phyloP scores from a whole-genome alignment of 495 filamentous ascomycete species.

The Rhizodiscina lignyota region DNA sequence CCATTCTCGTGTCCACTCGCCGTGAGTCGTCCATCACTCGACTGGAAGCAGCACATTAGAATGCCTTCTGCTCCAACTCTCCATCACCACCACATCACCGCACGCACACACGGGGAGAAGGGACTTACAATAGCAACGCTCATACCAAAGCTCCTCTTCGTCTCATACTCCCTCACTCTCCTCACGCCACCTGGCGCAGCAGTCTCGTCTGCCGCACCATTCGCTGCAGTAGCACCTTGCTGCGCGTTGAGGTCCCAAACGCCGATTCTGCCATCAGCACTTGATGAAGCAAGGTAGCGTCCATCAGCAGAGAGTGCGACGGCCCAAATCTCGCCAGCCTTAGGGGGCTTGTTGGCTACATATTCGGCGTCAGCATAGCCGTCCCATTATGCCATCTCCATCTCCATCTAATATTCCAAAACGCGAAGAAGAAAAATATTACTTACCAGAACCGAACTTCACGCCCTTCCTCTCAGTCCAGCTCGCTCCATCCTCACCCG shows the following conservation, averaged over 20 bases:
- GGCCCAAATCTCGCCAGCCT: conserved; percentile 64
- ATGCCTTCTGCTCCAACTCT: neutral
- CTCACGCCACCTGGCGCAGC: conserved; percentile 11
- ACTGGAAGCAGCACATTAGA: conserved; percentile 9
- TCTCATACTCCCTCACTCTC: conserved; percentile 69
- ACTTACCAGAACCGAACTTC: conserved; percentile 7
- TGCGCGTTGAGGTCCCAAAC: conserved; percentile 58
- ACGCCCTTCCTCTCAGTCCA: conserved; percentile 36
- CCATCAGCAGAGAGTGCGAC: conserved; percentile 71
- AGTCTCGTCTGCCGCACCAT: conserved; percentile 20
- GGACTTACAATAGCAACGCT: conserved; percentile 58
- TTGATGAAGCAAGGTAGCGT: conserved; percentile 62
- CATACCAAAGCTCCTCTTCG: conserved; percentile 78
- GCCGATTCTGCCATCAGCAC: conserved; percentile 68
- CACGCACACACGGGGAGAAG: neutral
- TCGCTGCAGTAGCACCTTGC: no score
- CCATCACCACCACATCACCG: neutral
- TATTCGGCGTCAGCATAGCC: conserved; percentile 6
- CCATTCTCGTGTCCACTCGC: conserved; percentile 90
- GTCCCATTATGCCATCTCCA: neutral
- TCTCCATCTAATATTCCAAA: neutral
- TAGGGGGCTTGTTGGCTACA: conserved; percentile 27
- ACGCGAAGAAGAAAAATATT: neutral
- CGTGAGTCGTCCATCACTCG: conserved; percentile 62
- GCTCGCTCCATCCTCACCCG: conserved; percentile 25